Conservation (phyloP, 176 grass and related monocot genomes). For the Microstegium vimineum region DNA sequence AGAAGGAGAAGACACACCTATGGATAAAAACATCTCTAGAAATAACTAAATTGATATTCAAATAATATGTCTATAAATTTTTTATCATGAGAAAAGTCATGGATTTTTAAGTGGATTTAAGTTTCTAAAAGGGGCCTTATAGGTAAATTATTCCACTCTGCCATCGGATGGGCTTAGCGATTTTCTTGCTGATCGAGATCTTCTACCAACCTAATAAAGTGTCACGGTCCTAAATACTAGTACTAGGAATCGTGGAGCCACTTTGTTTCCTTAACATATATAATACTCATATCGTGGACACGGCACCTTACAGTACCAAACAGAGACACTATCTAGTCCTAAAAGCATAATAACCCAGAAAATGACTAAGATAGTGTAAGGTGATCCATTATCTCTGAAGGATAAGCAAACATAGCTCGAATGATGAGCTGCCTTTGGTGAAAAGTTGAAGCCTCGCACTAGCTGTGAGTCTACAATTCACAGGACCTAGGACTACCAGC, state of each 20-base stretch:
- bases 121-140: no score
- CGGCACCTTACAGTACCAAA: not conserved
- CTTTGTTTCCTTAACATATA: not conserved
- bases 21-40: no score
- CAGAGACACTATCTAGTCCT: not conserved
- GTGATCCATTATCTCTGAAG: not conserved
- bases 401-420: not conserved
- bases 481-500: not conserved
- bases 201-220: not conserved
- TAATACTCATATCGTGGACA: not conserved
- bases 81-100: no score
- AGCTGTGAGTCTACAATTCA: not conserved
- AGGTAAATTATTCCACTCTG: no score
- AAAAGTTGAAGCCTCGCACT: not conserved
- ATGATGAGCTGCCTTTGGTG: not conserved
- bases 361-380: not conserved
- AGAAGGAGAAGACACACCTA: no score
- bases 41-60: no score
- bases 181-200: not conserved
- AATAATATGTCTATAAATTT: no score
- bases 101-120: no score
- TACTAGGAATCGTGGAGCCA: not conserved
- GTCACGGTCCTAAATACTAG: not conserved
- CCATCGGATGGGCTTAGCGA: no score
- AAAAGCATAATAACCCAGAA: not conserved